Evolutionary conservation across 2,329 filamentous ascomycete genomes (phyloP).

Genomic region (Ceratocystis colombiana): DNA sequence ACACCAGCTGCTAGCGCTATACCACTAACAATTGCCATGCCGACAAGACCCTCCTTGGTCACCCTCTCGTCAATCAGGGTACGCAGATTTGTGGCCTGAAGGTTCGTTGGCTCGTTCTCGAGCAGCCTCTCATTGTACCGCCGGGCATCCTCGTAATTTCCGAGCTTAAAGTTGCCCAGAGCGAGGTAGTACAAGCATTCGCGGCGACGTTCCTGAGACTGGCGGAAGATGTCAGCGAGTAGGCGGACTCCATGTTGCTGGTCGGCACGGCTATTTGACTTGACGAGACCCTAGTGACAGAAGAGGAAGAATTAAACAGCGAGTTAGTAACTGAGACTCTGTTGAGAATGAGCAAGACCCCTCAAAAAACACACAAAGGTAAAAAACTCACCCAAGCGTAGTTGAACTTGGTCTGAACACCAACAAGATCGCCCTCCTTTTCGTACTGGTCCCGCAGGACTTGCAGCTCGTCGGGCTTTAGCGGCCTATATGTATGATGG

Average conservation of each 20-base stretch:
- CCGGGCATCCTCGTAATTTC: slow-evolving; percentile 90
- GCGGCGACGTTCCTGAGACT: slow-evolving; percentile 79
- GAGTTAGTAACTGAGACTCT: not conserved
- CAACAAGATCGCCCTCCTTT: slow-evolving; percentile 93
- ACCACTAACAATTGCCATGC: slow-evolving; percentile 88
- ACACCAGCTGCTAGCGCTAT: slow-evolving; percentile 89
- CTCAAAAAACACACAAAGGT: not conserved
- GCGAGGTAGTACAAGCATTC: slow-evolving; percentile 98
- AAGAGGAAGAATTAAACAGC: not conserved
- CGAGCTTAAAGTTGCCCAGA: slow-evolving; percentile 94
- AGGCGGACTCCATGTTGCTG: slow-evolving; percentile 92
- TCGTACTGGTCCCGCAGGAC: slow-evolving; percentile 91
- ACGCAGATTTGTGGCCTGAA: slow-evolving; percentile 80
- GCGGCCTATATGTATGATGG: slow-evolving; percentile 47
- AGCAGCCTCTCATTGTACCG: slow-evolving; percentile 89
- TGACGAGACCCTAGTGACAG: slow-evolving; percentile 69
- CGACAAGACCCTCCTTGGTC: slow-evolving; percentile 83
- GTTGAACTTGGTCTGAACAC: slow-evolving; percentile 98
- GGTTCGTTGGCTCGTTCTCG: slow-evolving; percentile 80
- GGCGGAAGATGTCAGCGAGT: slow-evolving; percentile 92
- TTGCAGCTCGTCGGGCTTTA: slow-evolving; percentile 84
- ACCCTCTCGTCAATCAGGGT: slow-evolving; percentile 92
- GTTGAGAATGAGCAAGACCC: not conserved
- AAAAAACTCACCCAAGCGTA: slow-evolving; percentile 73
- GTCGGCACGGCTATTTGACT: slow-evolving; percentile 71